Percentiles rank a stretch among this genome's conserved stretches.
phyloP scores from a whole-genome alignment of 139 green algal genomes.

The Coccomyxa sp. region DNA sequence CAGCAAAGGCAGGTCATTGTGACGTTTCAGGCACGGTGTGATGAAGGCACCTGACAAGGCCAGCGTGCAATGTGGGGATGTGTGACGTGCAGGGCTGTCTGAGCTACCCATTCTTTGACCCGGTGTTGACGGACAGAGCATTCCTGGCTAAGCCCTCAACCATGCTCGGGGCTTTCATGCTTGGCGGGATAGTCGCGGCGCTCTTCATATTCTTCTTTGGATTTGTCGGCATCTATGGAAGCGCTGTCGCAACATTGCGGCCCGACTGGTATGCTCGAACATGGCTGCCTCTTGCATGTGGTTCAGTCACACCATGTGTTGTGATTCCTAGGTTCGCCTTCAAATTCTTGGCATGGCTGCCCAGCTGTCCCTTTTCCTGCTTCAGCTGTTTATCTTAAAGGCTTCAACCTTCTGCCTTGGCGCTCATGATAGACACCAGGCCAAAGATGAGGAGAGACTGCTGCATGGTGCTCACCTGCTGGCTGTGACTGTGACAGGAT shows the following conservation, averaged over 20 bases:
- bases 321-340: too few relatives aligned
- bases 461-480: neutral
- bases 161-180: constrained; percentile 20
- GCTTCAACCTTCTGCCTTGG: too few relatives aligned
- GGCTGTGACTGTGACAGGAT: neutral
- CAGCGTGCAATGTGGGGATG: too few relatives aligned
- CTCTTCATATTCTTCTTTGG: constrained; percentile 24
- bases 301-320: too few relatives aligned
- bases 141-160: constrained; percentile 18
- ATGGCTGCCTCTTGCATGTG: neutral
- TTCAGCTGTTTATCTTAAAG: too few relatives aligned
- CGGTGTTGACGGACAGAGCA: constrained; percentile 23
- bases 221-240: constrained; percentile 26
- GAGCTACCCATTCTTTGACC: constrained; percentile 26
- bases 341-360: too few relatives aligned
- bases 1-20: too few relatives aligned
- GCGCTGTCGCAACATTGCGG: constrained; percentile 8
- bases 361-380: too few relatives aligned
- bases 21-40: too few relatives aligned
- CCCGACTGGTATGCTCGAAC: neutral
- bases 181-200: constrained; percentile 11
- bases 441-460: too few relatives aligned
- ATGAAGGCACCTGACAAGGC: too few relatives aligned
- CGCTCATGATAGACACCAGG: too few relatives aligned
- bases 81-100: constrained; percentile 14